These are phyloP conservation scores for Pseudisothecium myosuroides DNA, from an alignment of 225 moss, liverwort and hornwort genomes.

Conservation along the genomic window DNA sequence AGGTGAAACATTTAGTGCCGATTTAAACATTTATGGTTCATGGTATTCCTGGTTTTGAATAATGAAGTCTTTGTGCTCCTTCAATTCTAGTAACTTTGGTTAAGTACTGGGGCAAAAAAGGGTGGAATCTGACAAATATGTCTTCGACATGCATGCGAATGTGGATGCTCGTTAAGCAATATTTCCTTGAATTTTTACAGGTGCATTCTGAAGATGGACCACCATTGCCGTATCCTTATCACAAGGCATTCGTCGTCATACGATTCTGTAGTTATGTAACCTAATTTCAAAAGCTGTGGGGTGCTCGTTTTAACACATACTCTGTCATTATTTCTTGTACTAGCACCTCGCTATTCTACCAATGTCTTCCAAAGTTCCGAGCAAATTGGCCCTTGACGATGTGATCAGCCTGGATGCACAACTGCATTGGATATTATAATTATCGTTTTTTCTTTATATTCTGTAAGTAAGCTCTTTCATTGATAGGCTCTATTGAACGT, in stretches of 20 bases:
- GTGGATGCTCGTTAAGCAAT: background rate
- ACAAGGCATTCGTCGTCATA: background rate
- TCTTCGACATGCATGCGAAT: background rate
- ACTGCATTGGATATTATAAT: conserved; percentile 87
- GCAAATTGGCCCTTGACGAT: conserved; percentile 32
- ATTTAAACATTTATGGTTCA: background rate
- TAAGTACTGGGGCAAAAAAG: background rate
- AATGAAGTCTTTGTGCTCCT: background rate
- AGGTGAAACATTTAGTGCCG: conserved; percentile 25
- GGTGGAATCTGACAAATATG: background rate
- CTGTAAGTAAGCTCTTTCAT: conserved; percentile 30
- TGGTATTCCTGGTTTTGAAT: background rate
- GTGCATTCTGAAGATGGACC: conserved; percentile 93
- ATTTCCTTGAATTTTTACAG: conserved; percentile 20
- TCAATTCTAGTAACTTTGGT: background rate
- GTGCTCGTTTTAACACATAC: background rate
- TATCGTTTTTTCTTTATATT: conserved; percentile 79
- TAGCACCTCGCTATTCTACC: background rate
- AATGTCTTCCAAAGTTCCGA: background rate
- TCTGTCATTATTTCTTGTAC: background rate
- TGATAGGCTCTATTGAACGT: background rate
- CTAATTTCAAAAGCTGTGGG: background rate
- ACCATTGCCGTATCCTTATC: conserved; percentile 87
- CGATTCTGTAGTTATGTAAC: background rate
- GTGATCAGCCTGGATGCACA: conserved; percentile 86